Evolutionary conservation across 2,329 filamentous ascomycete genomes (phyloP), one percentile per base, ranked within the genome.

Genomic region (Cladosporium cucumerinum): DNA sequence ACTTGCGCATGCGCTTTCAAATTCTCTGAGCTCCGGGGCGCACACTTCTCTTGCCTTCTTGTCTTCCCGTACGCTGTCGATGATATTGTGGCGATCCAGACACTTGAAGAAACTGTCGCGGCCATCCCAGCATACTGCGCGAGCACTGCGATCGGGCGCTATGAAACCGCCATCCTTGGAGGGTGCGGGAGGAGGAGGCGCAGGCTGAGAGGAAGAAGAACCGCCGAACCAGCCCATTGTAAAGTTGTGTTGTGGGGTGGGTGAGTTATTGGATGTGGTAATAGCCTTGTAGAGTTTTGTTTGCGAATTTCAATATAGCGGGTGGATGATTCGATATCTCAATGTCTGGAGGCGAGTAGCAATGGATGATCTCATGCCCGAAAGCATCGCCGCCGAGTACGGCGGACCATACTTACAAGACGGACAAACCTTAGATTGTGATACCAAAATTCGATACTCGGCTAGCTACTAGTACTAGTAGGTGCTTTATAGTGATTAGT

Each of bases 81-180:
- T 77, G 70, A 99, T 94, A 74, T 84, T 81, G 81, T 93, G 84
- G 69, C 85, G 85, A 79, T 98, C 93, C 54, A 99, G 85, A 75
- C 95, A 99, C 69, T 82, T 81, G 78, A 96, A 98, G 84, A 95
- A 98, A 68, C 80, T 80, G 80, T 99, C 95, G 70, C 95, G 88
- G 55, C 90, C 88, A 73, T 92, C 90, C 90, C 94, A 99, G 86
- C 95, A 99, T 74, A 86, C 83, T 72, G 87, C 84, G 74, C 95
- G 89, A 77, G 93, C 91, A 68, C 85, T 86, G 69, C 94, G 89
- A 75, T 92, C 91, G n/a, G 95, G 95, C 5, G 93, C 92, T 72
- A 93, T 86, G 71, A 84, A 87, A 68, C 86, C 86, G 70, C 85
- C 85, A 72, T 87, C 85, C 65, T 81, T 75, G 0, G 73, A 74